Evolutionary conservation across 139 green algal genomes (phyloP), one percentile per base, ranked within the genome.

Genomic region (Raphidocelis subcapitata): DNA sequence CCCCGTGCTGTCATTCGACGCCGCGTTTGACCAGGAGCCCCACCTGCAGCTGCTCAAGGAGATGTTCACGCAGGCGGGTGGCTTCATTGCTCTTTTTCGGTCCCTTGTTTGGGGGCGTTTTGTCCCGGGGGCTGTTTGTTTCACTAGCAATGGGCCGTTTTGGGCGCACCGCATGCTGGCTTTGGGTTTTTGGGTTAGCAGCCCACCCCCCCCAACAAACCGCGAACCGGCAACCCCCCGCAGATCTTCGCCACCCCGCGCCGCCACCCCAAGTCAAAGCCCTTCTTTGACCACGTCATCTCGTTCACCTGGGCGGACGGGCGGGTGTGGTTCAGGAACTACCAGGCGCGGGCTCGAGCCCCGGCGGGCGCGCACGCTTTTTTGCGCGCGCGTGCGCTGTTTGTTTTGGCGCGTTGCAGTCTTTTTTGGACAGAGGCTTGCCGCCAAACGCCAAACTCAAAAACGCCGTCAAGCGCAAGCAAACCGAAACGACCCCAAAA

Each of bases 221-320:
- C 52, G 12, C 52, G 24, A n/a, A 18, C 52, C 12, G 8, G 16
- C 52, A 10, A 15, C 52, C 52, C 12, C 16, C 26, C 28, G 8
- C 56, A n/a, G 60, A 14, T 87, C 32, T 98, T 99, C 76, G 83
- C 85, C 23, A 97, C 91, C 0, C 95, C 96, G 32, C 86, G 86
- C 37, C 76, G 83, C 12, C 93, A 98, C 79, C 90, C 90, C 70
- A 95, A 96, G 75, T 80, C 59, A 63, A 99, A 99, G 85, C 96
- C 96, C 26, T 99, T 99, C 88, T 92, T 97, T 54, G 96, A 99
- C 81, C 96, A 99, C 72, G 89, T 98, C 5, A 65, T 98, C 26
- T 81, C 67, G 44, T 99, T 99, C 82, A 87, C 77, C 15, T 62
- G 94, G 8, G 87, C 88, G 26, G 96, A 99, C 73, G 83, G 80